Base-by-base conservation (phyloP, 306 rosid species). In the Lagenaria siceraria region DNA sequence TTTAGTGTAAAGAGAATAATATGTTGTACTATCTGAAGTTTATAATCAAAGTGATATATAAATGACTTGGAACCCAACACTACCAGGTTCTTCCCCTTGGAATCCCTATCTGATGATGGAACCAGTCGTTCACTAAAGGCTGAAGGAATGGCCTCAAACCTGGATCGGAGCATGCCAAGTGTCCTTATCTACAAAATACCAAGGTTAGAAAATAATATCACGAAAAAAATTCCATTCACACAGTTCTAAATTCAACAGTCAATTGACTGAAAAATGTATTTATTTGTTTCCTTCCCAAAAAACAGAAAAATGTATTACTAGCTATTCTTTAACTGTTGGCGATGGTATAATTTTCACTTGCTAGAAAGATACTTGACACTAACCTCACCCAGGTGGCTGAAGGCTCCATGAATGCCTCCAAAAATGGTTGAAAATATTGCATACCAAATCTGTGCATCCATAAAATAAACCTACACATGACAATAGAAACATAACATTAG, bases 371-470 rank as follows among this genome's bases (percentile, higher is more conserved):
- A 61, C n/a, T 82, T 49, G 73, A 73, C 35, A 87, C 98, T 84
- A 58, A 95, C 98, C 98, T 95, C 98, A 52, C 98, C 98, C 93
- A 95, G 86, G 87, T 95, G 97, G 87, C 93, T 92, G 90, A 92
- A 95, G 77, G 97, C 97, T 78, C 98, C 98, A 69, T 81, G 72
- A 85, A 95, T 95, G 59, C 98, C 98, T 74, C 98, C 98, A 78
- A 90, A 89, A 75, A 95, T 59, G 71, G 97, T 90, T 65, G 98
- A 90, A 86, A 83, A 95, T 85, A 95, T 95, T 82, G 97, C 92
- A 88, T 95, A 95, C 97, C 98, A 95, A 84, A 95, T 92, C 90
- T 95, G 98, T 61, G 97, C 84, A 85, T 95, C 98, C 98, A 90
- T 89, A 87, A 95, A 89, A 85, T 92, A 95, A 77, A 95, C 98